Evolutionary conservation across 805 yeast species (phyloP).

Genomic region (Ogataea neopini): DNA sequence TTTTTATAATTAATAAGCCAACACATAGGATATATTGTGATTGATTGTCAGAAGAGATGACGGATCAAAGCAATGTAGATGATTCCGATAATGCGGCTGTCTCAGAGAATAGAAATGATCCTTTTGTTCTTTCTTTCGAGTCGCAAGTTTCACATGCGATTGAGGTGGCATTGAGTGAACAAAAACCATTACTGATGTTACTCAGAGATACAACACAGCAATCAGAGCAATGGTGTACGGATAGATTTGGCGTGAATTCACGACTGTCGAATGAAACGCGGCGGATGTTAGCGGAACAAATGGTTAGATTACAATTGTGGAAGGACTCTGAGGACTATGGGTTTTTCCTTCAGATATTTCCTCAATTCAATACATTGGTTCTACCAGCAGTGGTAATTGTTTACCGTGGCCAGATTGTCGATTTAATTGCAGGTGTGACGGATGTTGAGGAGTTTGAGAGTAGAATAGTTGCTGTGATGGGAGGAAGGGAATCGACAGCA

Average conservation of each 20-base stretch:
- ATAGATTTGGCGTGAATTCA: constrained; percentile 17
- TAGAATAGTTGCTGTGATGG: constrained; percentile 26
- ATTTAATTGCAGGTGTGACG: constrained; percentile 40
- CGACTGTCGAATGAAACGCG: constrained; percentile 22
- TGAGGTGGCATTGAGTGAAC: constrained; percentile 36
- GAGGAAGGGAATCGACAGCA: too few relatives aligned
- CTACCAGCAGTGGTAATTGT: constrained; percentile 62
- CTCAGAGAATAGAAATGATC: background rate
- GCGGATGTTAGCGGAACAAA: constrained; percentile 25
- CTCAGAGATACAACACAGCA: constrained; percentile 28
- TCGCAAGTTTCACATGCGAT: constrained; percentile 39
- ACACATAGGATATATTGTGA: too few relatives aligned
- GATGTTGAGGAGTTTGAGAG: constrained; percentile 30
- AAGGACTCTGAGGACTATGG: constrained; percentile 45
- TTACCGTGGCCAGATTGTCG: constrained; percentile 47
- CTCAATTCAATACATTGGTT: constrained; percentile 35
- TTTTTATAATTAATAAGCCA: background rate
- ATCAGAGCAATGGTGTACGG: constrained; percentile 28
- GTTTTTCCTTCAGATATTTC: constrained; percentile 58
- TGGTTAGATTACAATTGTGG: constrained; percentile 44
- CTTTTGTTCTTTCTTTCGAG: constrained; percentile 17
- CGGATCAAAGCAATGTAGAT: background rate
- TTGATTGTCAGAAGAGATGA: background rate
- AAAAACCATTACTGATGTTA: constrained; percentile 43
- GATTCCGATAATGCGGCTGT: background rate